Evolutionary conservation across 805 yeast genomes (phyloP), one percentile per base, ranked within the genome.

Genomic region (Pichia gijzeniarum): DNA sequence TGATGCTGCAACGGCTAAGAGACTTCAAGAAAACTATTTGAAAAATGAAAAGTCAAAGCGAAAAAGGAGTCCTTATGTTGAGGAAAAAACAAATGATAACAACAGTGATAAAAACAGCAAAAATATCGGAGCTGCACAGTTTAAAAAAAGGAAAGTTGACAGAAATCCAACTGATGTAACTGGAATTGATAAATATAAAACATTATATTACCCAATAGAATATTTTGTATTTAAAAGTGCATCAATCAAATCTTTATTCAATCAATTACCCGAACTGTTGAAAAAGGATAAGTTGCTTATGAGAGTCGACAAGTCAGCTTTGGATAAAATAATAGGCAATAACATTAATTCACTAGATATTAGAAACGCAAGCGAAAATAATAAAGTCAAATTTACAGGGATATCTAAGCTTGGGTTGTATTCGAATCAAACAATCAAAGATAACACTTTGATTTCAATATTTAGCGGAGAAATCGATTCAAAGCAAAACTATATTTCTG

Each of bases 381-480:
- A 72, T 36, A 77, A 73, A 49, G 71, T 76, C 61, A 67, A 79
- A 68, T 82, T 76, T 54, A 72, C 72, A 27, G 96, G 96, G 0
- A 74, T 86, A 35, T 72, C 86, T 2, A 80, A 77, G 50, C 60
- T 83, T 42, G 89, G 91, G 0, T 65, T 89, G 7, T 82, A 74
- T 48, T 52, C 73, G 2, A 63, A 61, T 3, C 57, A 61, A 19
- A 38, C 49, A 0, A 62, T 82, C 17, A 70, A 73, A 1, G 63
- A 67, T 35, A 76, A 73, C 17, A 72, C 77, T 1, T 67, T 76
- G 4, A 62, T 88, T 7, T 67, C 72, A 21, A 89, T 86, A 58
- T 72, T 79, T 47, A 61, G 79, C 7, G 98, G 98, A 6, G 90
- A 84, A 53, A 62, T 91, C 2, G 82, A 80, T 51, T 69, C 76